A percentile compares a stretch with the other conserved stretches of the same genome.
Evolutionary conservation across 768 basidiomycete species (phyloP).

Genomic region (Austroboletus eburneus): DNA sequence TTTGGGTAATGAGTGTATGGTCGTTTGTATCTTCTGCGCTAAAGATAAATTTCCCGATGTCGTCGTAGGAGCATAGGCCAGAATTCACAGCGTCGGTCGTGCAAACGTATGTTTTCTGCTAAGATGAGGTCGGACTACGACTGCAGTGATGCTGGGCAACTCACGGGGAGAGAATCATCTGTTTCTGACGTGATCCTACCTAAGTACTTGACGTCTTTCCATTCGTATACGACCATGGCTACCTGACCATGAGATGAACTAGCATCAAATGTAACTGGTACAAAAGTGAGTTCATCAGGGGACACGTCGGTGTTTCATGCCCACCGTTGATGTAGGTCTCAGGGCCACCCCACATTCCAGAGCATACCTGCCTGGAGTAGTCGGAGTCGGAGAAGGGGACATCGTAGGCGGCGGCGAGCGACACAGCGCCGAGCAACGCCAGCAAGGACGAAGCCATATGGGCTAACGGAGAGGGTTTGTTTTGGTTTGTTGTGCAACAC

Average conservation of each 20-base stretch:
- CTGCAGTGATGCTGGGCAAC: slow-evolving; percentile 24
- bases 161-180: slow-evolving; percentile 62
- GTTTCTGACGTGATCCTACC: slow-evolving; percentile 60
- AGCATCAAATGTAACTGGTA: slow-evolving; percentile 69
- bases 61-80: slow-evolving; percentile 61
- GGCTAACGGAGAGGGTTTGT: slow-evolving; percentile 27
- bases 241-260: slow-evolving; percentile 76
- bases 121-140: slow-evolving; percentile 17
- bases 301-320: no score
- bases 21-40: slow-evolving; percentile 49
- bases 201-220: slow-evolving; percentile 81
- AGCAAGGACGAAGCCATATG: slow-evolving; percentile 15
- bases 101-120: slow-evolving; percentile 93
- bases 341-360: slow-evolving; percentile 86
- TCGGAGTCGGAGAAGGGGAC: slow-evolving; percentile 71
- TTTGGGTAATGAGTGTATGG: slow-evolving; percentile 58
- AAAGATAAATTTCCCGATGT: slow-evolving; percentile 90
- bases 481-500: slow-evolving; percentile 20
- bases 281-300: not conserved
- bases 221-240: slow-evolving; percentile 95
- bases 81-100: slow-evolving; percentile 73
- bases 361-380: slow-evolving; percentile 86
- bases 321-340: slow-evolving; percentile 86
- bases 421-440: slow-evolving; percentile 30
- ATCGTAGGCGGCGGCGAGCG: slow-evolving; percentile 48